Evolutionary conservation across 345 rosid species (phyloP).

Genomic region (Isatis tinctoria): DNA sequence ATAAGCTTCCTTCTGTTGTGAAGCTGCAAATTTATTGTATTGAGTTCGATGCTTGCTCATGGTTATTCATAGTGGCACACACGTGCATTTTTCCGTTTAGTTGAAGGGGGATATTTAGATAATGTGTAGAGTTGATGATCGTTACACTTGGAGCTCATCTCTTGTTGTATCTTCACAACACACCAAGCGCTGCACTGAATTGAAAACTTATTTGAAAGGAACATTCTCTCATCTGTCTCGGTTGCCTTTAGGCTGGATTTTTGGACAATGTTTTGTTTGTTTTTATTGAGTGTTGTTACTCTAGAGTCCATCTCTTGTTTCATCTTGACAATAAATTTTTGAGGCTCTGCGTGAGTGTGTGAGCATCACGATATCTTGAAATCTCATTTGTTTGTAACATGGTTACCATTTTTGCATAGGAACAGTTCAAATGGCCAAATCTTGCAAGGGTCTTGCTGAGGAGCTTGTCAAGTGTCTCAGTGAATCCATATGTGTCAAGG

Average conservation of each 20-base stretch:
- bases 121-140: background rate
- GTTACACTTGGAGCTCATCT: background rate
- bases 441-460: constrained; percentile 93
- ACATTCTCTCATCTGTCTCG: background rate
- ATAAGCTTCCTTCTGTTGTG: background rate
- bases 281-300: background rate
- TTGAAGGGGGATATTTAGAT: background rate
- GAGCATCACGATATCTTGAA: background rate
- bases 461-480: constrained; percentile 95
- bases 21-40: background rate
- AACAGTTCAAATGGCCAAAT: constrained; percentile 63
- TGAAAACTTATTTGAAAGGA: background rate
- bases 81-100: background rate
- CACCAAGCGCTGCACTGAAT: background rate
- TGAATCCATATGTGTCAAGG: constrained; percentile 84
- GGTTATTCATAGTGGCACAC: background rate
- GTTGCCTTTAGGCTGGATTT: too few relatives aligned
- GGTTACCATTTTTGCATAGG: background rate
- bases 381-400: background rate
- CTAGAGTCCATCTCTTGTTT: background rate
- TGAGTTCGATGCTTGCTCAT: background rate
- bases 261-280: background rate
- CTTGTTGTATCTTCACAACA: background rate
- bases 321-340: background rate
- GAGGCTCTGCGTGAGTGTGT: background rate